Conservation (phyloP, 1,284 basidiomycete species). For the Apiotrichum sp. region DNA sequence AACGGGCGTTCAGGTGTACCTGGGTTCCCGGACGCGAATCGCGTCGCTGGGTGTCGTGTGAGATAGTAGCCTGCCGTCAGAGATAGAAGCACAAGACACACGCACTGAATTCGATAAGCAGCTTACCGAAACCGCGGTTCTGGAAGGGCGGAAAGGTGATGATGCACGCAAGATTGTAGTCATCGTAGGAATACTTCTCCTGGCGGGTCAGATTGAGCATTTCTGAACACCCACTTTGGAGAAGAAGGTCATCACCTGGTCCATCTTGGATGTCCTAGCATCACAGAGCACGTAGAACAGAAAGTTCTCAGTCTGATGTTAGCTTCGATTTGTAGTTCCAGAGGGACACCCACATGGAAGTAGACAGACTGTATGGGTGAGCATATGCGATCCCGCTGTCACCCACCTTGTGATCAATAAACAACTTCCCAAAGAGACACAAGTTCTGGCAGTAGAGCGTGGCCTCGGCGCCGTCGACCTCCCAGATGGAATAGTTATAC, state of each 20-base stretch:
- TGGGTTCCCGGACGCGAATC: slow-evolving; percentile 56
- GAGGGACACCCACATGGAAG: slow-evolving; percentile 59
- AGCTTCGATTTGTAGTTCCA: not conserved
- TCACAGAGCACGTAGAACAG: slow-evolving; percentile 91
- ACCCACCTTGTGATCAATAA: slow-evolving; percentile 82
- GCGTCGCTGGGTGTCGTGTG: slow-evolving; percentile 54
- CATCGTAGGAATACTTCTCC: slow-evolving; percentile 94
- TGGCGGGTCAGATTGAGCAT: slow-evolving; percentile 36
- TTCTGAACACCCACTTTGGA: slow-evolving; percentile 61
- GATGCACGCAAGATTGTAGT: slow-evolving; percentile 96
- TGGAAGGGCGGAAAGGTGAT: slow-evolving; percentile 92
- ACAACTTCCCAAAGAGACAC: slow-evolving; percentile 94
- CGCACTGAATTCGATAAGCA: slow-evolving; percentile 95
- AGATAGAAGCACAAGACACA: not conserved
- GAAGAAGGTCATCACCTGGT: slow-evolving; percentile 89
- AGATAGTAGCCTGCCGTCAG: slow-evolving; percentile 73
- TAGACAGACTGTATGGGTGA: slow-evolving; percentile 62
- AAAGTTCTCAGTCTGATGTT: slow-evolving; percentile 49
- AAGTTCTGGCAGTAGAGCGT: slow-evolving; percentile 94
- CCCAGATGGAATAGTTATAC: slow-evolving; percentile 87
- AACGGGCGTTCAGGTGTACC: slow-evolving; percentile 94
- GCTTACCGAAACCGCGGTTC: slow-evolving; percentile 80
- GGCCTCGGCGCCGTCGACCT: slow-evolving; percentile 80
- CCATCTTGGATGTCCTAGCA: slow-evolving; percentile 61
- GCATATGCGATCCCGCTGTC: not conserved